Evolutionary conservation across 2,329 filamentous ascomycete species (phyloP).

Genomic region (Alternaria longipes): DNA sequence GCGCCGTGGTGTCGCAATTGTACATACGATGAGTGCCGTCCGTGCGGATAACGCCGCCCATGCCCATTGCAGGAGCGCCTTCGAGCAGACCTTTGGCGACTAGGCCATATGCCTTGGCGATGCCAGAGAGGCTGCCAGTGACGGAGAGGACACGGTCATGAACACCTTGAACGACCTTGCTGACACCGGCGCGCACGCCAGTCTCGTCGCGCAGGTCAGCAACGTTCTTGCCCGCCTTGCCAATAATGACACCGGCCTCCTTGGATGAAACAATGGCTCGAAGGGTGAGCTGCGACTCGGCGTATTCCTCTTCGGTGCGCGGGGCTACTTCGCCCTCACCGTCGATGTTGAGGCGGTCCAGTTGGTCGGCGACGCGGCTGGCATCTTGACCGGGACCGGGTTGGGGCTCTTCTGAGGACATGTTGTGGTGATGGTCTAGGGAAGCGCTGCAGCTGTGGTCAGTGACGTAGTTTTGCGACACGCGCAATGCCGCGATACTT

Average conservation of each 20-base stretch:
- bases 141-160: conserved; percentile 97
- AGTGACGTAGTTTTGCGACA: conserved; percentile 40
- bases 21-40: conserved; percentile 93
- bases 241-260: conserved; percentile 98
- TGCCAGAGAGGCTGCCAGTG: conserved; percentile 85
- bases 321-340: conserved; percentile 74
- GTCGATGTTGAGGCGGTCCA: conserved; percentile 53
- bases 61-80: conserved; percentile 92
- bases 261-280: conserved; percentile 98
- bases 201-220: conserved; percentile 97
- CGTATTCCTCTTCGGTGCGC: conserved; percentile 97
- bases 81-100: conserved; percentile 92
- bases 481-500: conserved; percentile 25
- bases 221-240: conserved; percentile 98
- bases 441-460: conserved; percentile 36
- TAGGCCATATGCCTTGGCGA: conserved; percentile 90
- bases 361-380: conserved; percentile 53
- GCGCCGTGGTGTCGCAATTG: not conserved
- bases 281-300: conserved; percentile 88
- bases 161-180: conserved; percentile 97
- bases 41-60: conserved; percentile 84
- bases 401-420: conserved; percentile 54
- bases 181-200: conserved; percentile 96
- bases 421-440: conserved; percentile 49
- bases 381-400: conserved; percentile 44